Evolutionary conservation across 768 basidiomycete species (phyloP).

Genomic region (Rhodosporidiobolus sp.): DNA sequence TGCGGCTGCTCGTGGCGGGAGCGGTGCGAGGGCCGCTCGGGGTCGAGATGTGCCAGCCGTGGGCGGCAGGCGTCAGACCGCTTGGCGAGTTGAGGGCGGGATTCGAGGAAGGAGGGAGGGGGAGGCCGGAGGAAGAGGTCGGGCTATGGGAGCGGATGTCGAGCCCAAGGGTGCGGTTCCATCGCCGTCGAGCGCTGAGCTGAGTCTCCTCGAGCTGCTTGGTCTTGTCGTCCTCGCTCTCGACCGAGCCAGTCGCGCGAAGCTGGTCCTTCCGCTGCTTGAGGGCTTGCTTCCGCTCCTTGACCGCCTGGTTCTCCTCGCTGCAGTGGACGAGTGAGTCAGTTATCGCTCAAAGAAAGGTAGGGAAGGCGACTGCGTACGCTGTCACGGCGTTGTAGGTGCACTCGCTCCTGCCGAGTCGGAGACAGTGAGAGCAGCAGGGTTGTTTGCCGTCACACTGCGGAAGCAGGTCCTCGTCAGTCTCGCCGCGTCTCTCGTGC

Average conservation of each 20-base stretch:
- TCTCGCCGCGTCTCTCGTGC: not conserved
- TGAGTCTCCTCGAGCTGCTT: not conserved
- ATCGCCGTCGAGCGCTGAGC: not conserved
- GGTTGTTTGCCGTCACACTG: slow-evolving; percentile 16
- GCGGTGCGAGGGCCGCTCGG: not conserved
- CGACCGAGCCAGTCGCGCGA: not conserved
- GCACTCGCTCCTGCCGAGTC: not conserved
- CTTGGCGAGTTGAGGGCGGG: not conserved
- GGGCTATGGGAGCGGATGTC: not conserved
- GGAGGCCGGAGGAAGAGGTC: too few species aligned
- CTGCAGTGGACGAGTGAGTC: not conserved
- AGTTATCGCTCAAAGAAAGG: too few species aligned
- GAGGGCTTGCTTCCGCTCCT: slow-evolving; percentile 9
- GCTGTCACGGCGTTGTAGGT: not conserved
- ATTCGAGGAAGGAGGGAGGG: not conserved
- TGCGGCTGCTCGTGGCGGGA: not conserved
- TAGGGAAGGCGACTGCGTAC: not conserved
- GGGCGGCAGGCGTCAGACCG: not conserved
- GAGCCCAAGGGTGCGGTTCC: not conserved
- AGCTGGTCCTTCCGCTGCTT: slow-evolving; percentile 9
- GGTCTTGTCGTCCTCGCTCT: not conserved
- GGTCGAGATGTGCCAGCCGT: not conserved
- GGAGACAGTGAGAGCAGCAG: not conserved
- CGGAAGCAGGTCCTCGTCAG: too few species aligned
- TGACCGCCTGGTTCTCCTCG: slow-evolving; percentile 19